These are phyloP conservation scores for Podaxis sp. DNA, from an alignment of 768 basidiomycete genomes.

Conservation along the genomic window DNA sequence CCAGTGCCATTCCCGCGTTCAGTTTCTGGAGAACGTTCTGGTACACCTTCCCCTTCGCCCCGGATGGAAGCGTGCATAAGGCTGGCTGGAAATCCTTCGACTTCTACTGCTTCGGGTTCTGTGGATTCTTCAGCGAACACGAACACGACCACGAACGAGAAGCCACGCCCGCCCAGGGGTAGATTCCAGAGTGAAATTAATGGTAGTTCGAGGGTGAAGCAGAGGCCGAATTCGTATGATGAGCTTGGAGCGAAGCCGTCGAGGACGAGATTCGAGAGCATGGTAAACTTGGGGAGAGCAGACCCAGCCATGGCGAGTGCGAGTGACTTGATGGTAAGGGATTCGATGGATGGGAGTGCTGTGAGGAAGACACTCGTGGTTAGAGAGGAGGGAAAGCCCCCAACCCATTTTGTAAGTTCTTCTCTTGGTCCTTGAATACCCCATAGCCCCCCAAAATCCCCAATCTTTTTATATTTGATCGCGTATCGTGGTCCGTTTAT, in stretches of 20 bases:
- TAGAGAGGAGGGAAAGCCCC: constrained; percentile 76
- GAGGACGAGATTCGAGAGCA: constrained; percentile 71
- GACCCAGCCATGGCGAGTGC: constrained; percentile 53
- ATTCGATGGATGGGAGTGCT: constrained; percentile 63
- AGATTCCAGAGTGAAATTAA: constrained; percentile 78
- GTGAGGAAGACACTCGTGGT: constrained; percentile 72
- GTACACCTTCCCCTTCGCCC: constrained; percentile 18
- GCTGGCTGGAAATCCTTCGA: constrained; percentile 15
- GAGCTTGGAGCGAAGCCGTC: constrained; percentile 55
- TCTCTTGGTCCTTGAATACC: neutral
- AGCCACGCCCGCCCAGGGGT: constrained; percentile 46
- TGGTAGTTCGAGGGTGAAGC: constrained; percentile 51
- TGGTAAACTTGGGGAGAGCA: constrained; percentile 57
- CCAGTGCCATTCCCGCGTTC: constrained; percentile 68
- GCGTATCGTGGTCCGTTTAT: constrained; percentile 18
- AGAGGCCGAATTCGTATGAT: constrained; percentile 68
- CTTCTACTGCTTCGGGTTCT: constrained; percentile 41
- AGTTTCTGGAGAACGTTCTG: constrained; percentile 48
- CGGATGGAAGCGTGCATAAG: neutral
- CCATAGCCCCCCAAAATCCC: constrained; percentile 5
- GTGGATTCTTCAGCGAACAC: constrained; percentile 35
- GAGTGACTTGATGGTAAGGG: constrained; percentile 64
- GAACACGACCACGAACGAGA: constrained; percentile 29
- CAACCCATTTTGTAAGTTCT: constrained; percentile 77
- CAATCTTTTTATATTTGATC: constrained; percentile 13